Base-by-base conservation (phyloP, 2,329 filamentous ascomycete genomes). In the Colletotrichum sp. region DNA sequence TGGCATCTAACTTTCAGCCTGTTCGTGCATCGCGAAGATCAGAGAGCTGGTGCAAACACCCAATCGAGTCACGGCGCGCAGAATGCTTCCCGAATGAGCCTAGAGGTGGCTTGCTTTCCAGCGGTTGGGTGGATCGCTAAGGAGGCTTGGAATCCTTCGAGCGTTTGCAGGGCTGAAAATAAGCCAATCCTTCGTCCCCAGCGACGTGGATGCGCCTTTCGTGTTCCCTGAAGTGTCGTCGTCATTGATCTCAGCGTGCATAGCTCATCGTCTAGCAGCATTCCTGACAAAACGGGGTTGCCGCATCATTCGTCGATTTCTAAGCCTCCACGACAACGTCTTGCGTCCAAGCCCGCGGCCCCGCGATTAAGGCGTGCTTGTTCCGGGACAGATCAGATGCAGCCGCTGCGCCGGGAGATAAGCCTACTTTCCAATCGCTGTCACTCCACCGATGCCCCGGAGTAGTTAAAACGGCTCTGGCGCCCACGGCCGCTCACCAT, bases 11-110 rank as follows among this genome's bases (percentile, higher is more conserved):
- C 22, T 64, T 15, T 8, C 6, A 13, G 6, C 28, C 28, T 18
- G 4, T 22, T 18, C 18, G 28, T 27, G 8, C 22, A 39, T 36
- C 43, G 22, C 22, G 15, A 43, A 36, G 28, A 28, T 60, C 48
- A 15, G n/a, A 25, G 10, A 60, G 34, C 32, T 65, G 30, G 18
- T 32, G 8, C 13, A 15, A 22, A 60, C 28, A 16, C 8, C 8
- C 3, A 58, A 15, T 15, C 10, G 16, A 22, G 28, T n/a, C 48
- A 66, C 71, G n/a, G 69, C 68, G 68, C 72, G 72, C 72, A 10
- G 22, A 75, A 75, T 72, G 69, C 2, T 64, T 62, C 72, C 72
- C 27, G 25, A 75, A 67, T 8, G 30, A 39, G 68, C 15, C 18
- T 75, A 75, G 72, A 12, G 12, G 34, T 39, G 61, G 13, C 28